Evolutionary conservation across 2,329 filamentous ascomycete genomes (phyloP).

Genomic region (Thelonectria discophora): DNA sequence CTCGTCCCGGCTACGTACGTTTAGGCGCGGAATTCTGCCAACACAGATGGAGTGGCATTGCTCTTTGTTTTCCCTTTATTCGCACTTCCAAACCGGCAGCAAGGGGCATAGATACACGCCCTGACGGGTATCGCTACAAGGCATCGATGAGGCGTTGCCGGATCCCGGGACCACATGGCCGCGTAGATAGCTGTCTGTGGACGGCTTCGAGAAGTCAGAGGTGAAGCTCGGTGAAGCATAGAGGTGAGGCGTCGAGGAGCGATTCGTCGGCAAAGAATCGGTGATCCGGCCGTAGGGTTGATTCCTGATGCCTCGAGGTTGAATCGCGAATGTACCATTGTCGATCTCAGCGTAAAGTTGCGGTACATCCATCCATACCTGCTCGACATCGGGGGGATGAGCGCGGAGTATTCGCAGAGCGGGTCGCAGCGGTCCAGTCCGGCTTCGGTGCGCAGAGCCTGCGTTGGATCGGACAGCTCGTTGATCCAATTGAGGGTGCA

Average conservation of each 20-base stretch:
- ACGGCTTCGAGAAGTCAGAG: slow-evolving; percentile 24
- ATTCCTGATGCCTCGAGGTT: background rate
- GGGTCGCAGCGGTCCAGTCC: slow-evolving; percentile 34
- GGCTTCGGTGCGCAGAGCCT: slow-evolving; percentile 38
- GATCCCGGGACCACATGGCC: slow-evolving; percentile 38
- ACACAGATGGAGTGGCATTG: background rate
- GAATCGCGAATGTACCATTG: too few species aligned
- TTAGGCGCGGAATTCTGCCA: slow-evolving; percentile 14
- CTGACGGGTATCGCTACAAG: slow-evolving; percentile 3
- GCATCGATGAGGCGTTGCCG: slow-evolving; percentile 16
- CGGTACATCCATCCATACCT: too few species aligned
- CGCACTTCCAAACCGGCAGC: background rate
- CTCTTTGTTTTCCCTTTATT: background rate
- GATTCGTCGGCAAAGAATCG: slow-evolving; percentile 19
- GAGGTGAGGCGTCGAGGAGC: slow-evolving; percentile 7
- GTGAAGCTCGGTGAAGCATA: slow-evolving; percentile 25
- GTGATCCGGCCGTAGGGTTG: slow-evolving; percentile 17
- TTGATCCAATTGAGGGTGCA: slow-evolving; percentile 22
- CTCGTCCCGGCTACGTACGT: background rate
- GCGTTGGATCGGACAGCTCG: slow-evolving; percentile 32
- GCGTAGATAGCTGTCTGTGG: slow-evolving; percentile 32
- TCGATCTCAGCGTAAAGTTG: too few species aligned
- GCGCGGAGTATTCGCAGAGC: slow-evolving; percentile 24
- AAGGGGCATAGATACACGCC: slow-evolving; percentile 6
- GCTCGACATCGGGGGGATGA: slow-evolving; percentile 26